Base-by-base conservation (phyloP, 2,329 filamentous ascomycete species). In the Fusarium graminum region DNA sequence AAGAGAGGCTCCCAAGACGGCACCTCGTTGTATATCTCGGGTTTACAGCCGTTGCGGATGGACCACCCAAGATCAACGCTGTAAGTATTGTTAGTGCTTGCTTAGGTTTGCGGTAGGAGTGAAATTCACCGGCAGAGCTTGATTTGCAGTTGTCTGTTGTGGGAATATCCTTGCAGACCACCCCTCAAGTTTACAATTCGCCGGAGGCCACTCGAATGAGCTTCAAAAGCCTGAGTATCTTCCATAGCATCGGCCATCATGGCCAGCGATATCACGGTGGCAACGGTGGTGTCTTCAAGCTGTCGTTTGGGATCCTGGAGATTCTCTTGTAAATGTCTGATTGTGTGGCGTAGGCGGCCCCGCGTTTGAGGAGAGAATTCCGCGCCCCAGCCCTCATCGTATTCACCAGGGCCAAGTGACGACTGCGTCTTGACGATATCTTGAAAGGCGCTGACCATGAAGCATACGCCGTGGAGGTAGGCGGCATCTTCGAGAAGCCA, bases 31-130 rank as follows among this genome's bases (percentile, higher is more conserved):
- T 63, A 72, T 16, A 75, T 69, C 2, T 63, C 51, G 3, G 72
- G 74, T 7, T 65, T 72, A 10, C 60, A 64, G 10, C 73, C 74
- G 2, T 66, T 68, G 29, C 56, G 65, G 16, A 76, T 61, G 4
- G 71, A 65, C 66, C 70, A 74, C 2, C 71, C 73, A 2, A 76
- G 63, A 39, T 75, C 74, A 14, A 74, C 64, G 2, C 74, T 76
- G 12, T 2, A 22, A 6, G 6, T 0, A 4, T 5, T 2, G 6
- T 63, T 8, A 60, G 19, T 12, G 4, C 3, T 8, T 32, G 6
- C 4, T 0, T 10, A n/a, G 5, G 6, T 6, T 30, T 3, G 7
- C 4, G 3, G 3, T 0, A 2, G 11, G 4, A 11, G 4, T 0
- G 16, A 6, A 3, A 61, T 74, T 51, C 39, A 75, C 74, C 72